Evolutionary conservation across 768 basidiomycete genomes (phyloP).

Genomic region (Boletus vinaceobasis): DNA sequence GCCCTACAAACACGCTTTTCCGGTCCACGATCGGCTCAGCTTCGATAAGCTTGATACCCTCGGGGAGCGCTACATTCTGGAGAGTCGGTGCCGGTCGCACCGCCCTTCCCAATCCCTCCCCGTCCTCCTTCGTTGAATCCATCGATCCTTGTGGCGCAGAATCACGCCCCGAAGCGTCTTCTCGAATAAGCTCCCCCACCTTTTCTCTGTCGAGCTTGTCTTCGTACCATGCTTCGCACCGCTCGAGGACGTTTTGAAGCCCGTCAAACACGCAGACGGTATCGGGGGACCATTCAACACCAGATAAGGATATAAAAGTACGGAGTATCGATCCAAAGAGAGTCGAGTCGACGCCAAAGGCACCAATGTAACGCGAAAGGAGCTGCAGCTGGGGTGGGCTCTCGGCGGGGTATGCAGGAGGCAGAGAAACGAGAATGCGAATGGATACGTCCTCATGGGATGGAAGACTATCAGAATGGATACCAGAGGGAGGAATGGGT

Average conservation of each 20-base stretch:
- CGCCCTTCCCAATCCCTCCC: neutral
- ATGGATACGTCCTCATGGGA: conserved; percentile 51
- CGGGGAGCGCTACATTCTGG: conserved; percentile 40
- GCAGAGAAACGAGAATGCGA: conserved; percentile 56
- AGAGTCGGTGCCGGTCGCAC: neutral
- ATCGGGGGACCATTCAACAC: conserved; percentile 74
- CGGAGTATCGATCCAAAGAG: conserved; percentile 77
- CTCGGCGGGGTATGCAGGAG: conserved; percentile 57
- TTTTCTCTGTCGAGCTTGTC: conserved; percentile 57
- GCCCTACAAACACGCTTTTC: conserved; percentile 82
- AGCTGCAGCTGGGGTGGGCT: conserved; percentile 81
- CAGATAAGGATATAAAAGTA: conserved; percentile 74
- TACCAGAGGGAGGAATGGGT: neutral
- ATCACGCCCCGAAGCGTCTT: conserved; percentile 40
- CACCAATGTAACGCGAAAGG: conserved; percentile 77
- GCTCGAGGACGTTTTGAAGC: conserved; percentile 68
- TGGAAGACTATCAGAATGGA: conserved; percentile 41
- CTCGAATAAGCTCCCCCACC: conserved; percentile 53
- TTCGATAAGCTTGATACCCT: conserved; percentile 62
- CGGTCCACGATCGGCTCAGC: conserved; percentile 83
- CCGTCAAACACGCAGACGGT: conserved; percentile 86
- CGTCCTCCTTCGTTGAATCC: conserved; percentile 3
- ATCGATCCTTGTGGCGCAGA: conserved; percentile 5
- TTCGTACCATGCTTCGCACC: conserved; percentile 66
- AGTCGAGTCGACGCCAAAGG: conserved; percentile 67